Evolutionary conservation across 768 basidiomycete species (phyloP).

Genomic region (Sutorius australiensis): DNA sequence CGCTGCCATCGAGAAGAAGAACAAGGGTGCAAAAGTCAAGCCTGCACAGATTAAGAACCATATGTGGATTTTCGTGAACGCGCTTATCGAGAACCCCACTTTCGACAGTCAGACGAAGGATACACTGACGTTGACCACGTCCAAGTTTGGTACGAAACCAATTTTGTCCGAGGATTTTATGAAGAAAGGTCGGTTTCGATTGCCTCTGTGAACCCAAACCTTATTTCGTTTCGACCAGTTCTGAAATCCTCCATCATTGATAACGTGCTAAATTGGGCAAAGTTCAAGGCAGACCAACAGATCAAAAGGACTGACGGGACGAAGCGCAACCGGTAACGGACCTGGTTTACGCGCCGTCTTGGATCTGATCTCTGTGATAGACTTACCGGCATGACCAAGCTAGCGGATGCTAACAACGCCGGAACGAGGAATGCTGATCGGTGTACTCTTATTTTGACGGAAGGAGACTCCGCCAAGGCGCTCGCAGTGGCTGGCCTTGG

Average conservation of each 20-base stretch:
- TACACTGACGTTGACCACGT: conserved; percentile 77
- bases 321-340: conserved; percentile 74
- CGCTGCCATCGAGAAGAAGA: conserved; percentile 88
- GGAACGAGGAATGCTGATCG: conserved; percentile 75
- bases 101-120: conserved; percentile 99
- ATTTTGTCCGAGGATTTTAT: conserved; percentile 85
- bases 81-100: conserved; percentile 93
- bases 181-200: conserved; percentile 73
- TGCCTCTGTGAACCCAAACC: neutral
- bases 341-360: neutral
- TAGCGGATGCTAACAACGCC: conserved; percentile 96
- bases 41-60: conserved; percentile 93
- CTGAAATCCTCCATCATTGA: conserved; percentile 87
- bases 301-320: conserved; percentile 94
- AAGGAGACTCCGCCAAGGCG: conserved; percentile 98
- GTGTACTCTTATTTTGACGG: conserved; percentile 95
- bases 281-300: conserved; percentile 93
- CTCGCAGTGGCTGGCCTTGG: conserved; percentile 91
- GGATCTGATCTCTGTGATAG: conserved; percentile 37
- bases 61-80: conserved; percentile 97
- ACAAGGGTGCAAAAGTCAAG: conserved; percentile 94
- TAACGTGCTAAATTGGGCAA: conserved; percentile 92
- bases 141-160: conserved; percentile 90
- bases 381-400: conserved; percentile 85
- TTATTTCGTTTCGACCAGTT: conserved; percentile 44